Base-by-base conservation (phyloP, 371 early-diverging fungal genomes). In the Rhizopus arrhizus region DNA sequence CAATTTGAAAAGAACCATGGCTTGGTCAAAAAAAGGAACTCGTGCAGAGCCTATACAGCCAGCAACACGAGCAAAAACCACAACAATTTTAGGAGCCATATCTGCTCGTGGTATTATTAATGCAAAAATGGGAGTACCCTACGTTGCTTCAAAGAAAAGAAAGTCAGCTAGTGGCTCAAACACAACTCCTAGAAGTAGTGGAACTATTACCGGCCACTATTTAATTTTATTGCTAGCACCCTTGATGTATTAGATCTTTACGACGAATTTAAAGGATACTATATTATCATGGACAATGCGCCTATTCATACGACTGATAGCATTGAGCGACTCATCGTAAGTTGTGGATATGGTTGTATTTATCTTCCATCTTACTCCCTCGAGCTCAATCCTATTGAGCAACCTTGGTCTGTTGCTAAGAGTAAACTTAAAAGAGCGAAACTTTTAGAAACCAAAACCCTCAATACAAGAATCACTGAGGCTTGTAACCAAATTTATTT, bases 331-430 rank as follows among this genome's bases (percentile, higher is more conserved):
- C 48, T 51, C 52, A 56, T 55, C 28, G 42, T 38, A n/a, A 7
- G 22, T 34, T 40, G 54, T 13, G 61, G 61, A 28, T 57, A 57
- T 48, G 0, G 38, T 3, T 61, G 49, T 15, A 42, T 55, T 33
- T 61, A 60, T 53, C 45, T 68, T 47, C 64, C 56, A 8, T 52
- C 61, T 13, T 60, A 68, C 41, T 64, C 62, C 8, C 64, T 55
- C 40, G 58, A 60, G 51, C 47, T 69, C 4, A 64, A 61, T 49
- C 69, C 56, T 29, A 69, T 64, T 46, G 69, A 64, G 43, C 59
- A 63, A 35, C 59, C 60, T 43, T 68, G 63, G 68, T 43, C 63
- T 50, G 56, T 48, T 32, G 45, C 13, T 15, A 61, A 55, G 38
- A 56, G 47, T 36, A 53, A 54, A 54, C 34, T 54, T n/a, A 61